Percentiles rank a stretch among this genome's conserved stretches.
These are phyloP conservation scores for Thalassiosira exigua DNA, from an alignment of 352 stramenopile genomes.

Conservation along the genomic window DNA sequence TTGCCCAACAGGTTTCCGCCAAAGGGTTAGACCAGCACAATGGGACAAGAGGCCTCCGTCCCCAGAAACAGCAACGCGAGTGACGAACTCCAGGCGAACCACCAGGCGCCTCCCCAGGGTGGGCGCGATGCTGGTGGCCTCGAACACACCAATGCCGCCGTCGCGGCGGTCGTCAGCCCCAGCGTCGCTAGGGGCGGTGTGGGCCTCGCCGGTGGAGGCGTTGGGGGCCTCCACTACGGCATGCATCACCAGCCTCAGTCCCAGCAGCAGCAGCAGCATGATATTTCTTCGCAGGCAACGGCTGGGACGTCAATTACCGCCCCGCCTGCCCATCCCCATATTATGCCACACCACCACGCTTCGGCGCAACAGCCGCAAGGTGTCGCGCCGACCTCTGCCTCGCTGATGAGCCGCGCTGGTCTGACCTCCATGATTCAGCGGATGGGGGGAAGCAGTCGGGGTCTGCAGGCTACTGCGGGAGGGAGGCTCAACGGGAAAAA, in stretches of 20 bases:
- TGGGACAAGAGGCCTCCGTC: slow-evolving; percentile 53
- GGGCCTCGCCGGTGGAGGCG: neutral
- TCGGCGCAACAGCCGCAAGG: neutral
- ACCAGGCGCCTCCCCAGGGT: slow-evolving; percentile 8
- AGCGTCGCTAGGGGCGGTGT: neutral
- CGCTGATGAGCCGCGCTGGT: slow-evolving; percentile 45
- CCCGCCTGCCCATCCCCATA: slow-evolving; percentile 5
- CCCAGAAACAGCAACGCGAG: slow-evolving; percentile 14
- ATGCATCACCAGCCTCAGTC: slow-evolving; percentile 33
- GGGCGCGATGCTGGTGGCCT: neutral
- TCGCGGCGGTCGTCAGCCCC: neutral
- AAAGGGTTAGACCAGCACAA: too few relatives aligned
- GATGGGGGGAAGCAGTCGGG: slow-evolving; percentile 13
- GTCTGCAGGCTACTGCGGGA: neutral
- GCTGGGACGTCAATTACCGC: neutral
- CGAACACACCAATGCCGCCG: neutral
- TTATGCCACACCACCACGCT: slow-evolving; percentile 15
- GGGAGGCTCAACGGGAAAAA: neutral
- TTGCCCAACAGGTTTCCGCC: too few relatives aligned
- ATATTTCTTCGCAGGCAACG: too few relatives aligned
- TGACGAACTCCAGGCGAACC: slow-evolving; percentile 1
- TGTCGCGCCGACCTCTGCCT: slow-evolving; percentile 6
- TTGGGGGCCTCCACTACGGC: neutral
- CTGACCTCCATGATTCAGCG: slow-evolving; percentile 49
- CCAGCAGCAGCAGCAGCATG: slow-evolving; percentile 1